Base-by-base conservation (phyloP, 176 grass and related monocot genomes). In the Rhynchospora tenuis region DNA sequence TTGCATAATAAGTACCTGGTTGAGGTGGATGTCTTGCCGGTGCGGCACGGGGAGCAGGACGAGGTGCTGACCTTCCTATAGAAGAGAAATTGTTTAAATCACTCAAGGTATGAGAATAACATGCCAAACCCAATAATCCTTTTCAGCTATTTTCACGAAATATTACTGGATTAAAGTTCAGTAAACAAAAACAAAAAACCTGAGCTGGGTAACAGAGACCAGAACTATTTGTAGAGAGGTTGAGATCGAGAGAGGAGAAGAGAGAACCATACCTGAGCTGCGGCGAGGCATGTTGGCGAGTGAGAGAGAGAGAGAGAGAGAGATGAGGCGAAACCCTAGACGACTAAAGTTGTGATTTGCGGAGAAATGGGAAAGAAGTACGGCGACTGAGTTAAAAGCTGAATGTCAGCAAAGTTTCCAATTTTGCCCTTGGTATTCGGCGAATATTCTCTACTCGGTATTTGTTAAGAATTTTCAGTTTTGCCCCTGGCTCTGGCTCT, bases 21-120 rank as follows among this genome's bases (percentile, higher is more conserved):
- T 91, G 91, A 0, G 92, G 96, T 58, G 92, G 85, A 73, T 94
- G 92, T 48, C 91, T 91, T 64, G 92, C 61, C 0, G 93, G 84
- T 62, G 96, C 91, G 42, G 83, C 78, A 15, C 96, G 96, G 16
- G 96, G 86, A 71, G 91, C 89, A 83, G 93, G 76, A 44, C 91
- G 93, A 0, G 90, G 70, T 23, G 95, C 87, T 3, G 95, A 88
- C 55, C 93, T 89, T 90, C 85, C 93, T 99, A 84, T 42, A 50
- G 78, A 85, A 16, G 68, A 2, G 67, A 68, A 23, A 17, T 66
- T 38, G 45, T 20, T 59, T 52, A 0, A 76, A 7, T 15, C n/a
- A 14, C 15, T 73, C 26, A 4, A 15, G n/a, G 2, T 1, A 14
- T 57, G 15, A 23, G 23, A 1, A 14, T 38, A 16, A n/a, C 9